Conservation (phyloP, 768 basidiomycete genomes). For the Lactarius sanguifluus region DNA sequence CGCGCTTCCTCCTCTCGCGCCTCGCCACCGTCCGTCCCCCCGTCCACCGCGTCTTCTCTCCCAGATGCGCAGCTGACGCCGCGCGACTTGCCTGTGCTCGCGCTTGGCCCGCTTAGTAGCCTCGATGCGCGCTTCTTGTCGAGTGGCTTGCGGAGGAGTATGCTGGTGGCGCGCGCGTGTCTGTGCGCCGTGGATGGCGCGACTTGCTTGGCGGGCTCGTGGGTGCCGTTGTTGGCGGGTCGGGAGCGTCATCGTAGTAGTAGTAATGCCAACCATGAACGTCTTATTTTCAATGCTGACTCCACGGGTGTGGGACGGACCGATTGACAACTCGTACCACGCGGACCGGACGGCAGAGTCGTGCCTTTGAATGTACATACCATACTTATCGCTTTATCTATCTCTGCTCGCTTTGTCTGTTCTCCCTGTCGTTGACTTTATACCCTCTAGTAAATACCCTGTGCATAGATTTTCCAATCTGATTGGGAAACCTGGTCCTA, state of each 20-base stretch:
- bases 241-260: not conserved
- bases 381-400: not conserved
- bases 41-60: not conserved
- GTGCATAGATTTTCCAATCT: too few relatives aligned
- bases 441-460: too few relatives aligned
- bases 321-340: too few relatives aligned
- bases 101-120: conserved; percentile 70
- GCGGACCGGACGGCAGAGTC: too few relatives aligned
- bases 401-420: too few relatives aligned
- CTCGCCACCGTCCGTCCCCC: not conserved
- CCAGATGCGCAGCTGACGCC: conserved; percentile 3
- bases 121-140: conserved; percentile 68
- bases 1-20: too few relatives aligned
- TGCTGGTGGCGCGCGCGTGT: conserved; percentile 39
- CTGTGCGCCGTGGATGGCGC: conserved; percentile 49
- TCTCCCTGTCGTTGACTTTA: too few relatives aligned
- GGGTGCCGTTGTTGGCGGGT: conserved; percentile 40
- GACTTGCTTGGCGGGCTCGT: conserved; percentile 46
- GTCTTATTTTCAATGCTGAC: too few relatives aligned
- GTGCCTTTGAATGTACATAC: too few relatives aligned
- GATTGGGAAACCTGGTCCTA: too few relatives aligned
- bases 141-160: conserved; percentile 80
- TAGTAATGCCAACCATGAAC: too few relatives aligned
- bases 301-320: too few relatives aligned
- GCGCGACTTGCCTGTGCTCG: conserved; percentile 52